phyloP scores from a whole-genome alignment of 306 rosid species.

The Vigna unguiculata region DNA sequence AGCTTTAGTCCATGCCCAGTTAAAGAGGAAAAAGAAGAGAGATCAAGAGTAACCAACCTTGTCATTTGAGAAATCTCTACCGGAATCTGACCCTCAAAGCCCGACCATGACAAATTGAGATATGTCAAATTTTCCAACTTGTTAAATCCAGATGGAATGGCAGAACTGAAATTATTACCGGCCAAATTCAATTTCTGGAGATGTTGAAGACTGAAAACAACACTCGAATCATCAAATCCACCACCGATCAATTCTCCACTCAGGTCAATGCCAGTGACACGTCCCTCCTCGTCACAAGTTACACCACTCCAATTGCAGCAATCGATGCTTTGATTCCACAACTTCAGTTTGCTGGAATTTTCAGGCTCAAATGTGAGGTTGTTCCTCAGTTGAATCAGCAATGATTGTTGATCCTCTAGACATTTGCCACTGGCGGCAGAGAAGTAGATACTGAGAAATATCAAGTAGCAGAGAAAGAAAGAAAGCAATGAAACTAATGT shows the following conservation, averaged over 20 bases:
- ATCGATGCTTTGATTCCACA: background rate
- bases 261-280: background rate
- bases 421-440: constrained; percentile 47
- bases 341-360: constrained; percentile 24
- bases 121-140: constrained; percentile 42
- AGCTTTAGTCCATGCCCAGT: constrained; percentile 34
- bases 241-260: constrained; percentile 41
- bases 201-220: constrained; percentile 44
- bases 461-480: constrained; percentile 31
- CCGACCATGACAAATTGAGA: constrained; percentile 50
- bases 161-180: constrained; percentile 23
- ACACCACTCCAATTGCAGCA: background rate
- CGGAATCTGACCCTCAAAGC: constrained; percentile 55
- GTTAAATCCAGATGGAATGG: constrained; percentile 52
- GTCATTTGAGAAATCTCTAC: constrained; percentile 51
- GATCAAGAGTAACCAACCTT: constrained; percentile 52
- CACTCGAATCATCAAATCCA: constrained; percentile 32
- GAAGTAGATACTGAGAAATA: constrained; percentile 30
- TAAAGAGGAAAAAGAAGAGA: constrained; percentile 35
- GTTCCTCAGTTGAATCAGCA: constrained; percentile 57
- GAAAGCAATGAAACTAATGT: constrained; percentile 42
- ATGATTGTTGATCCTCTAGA: constrained; percentile 49
- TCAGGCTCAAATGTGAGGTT: background rate
- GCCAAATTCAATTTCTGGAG: constrained; percentile 49
- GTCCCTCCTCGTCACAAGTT: background rate